Evolutionary conservation across 2,329 filamentous ascomycete genomes (phyloP), one percentile per base, ranked within the genome.

Genomic region (Nakataea oryzae): DNA sequence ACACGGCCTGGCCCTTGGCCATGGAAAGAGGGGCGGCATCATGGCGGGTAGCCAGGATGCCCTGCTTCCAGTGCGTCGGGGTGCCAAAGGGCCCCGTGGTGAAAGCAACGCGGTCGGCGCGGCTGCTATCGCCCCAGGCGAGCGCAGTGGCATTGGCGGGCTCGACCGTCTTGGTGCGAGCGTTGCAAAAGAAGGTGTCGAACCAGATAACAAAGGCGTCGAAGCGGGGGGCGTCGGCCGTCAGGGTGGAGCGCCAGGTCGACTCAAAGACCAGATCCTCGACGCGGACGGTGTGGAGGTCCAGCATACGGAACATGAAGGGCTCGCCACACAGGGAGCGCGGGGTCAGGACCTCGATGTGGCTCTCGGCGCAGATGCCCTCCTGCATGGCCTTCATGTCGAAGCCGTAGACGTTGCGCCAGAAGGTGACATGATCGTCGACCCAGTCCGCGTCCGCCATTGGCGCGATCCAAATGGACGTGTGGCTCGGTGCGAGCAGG

Each of bases 191-290:
- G 79, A 95, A 95, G 28, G 89, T 93, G 73, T 97, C 93, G 72
- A 97, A 97, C 91, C 93, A 97, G 67, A 96, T 83, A 17, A 91
- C 81, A 73, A 92, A 96, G 5, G 91, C 93, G 70, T 97, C 91
- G n/a, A 97, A 77, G 1, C 80, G 77, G 64, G 89, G 85, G 62
- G 88, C 78, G 64, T 88, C 83, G 57, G 81, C 76, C 1, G 78
- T 81, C 7, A 95, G 70, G 21, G 78, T 81, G 12, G 86, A 81
- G 62, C 81, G 72, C 78, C 91, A 96, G 3, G 82, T 75, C 11
- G 86, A 83, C 58, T 83, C 84, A 76, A 97, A 97, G 21, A 84
- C 82, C 24, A 97, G 79, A 67, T 97, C 91, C 50, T 86, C 80
- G 1, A 85, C 79, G 27, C 81, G 87, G 57, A 89, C 84, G 6